These are phyloP conservation scores for Sinapis alba DNA, from an alignment of 441 rosid genomes.

Conservation along the genomic window DNA sequence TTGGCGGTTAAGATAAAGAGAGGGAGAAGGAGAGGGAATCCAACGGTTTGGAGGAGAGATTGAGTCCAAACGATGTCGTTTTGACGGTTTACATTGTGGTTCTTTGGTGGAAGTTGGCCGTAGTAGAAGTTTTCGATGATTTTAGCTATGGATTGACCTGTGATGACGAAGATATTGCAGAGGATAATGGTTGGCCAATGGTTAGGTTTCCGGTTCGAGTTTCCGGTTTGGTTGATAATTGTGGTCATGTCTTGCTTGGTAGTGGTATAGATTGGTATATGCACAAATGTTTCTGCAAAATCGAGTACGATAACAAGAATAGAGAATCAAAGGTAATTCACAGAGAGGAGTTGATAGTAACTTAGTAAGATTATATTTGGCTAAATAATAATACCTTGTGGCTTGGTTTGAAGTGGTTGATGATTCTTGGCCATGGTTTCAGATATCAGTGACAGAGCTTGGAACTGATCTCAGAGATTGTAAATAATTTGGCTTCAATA, in stretches of 20 bases:
- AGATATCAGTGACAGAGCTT: not conserved
- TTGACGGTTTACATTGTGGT: no score
- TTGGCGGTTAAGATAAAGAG: slow-evolving; percentile 22
- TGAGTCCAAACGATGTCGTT: slow-evolving; percentile 40
- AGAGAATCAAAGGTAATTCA: not conserved
- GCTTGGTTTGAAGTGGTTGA: slow-evolving; percentile 4
- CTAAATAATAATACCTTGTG: not conserved
- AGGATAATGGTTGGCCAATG: slow-evolving; percentile 37
- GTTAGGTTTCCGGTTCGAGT: slow-evolving; percentile 27
- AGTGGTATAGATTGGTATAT: slow-evolving; percentile 30
- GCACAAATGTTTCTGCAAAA: slow-evolving; percentile 20
- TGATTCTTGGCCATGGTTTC: slow-evolving; percentile 21
- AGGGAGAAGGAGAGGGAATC: slow-evolving; percentile 42
- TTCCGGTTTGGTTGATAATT: slow-evolving; percentile 20
- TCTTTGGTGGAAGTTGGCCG: no score
- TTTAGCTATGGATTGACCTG: slow-evolving; percentile 34
- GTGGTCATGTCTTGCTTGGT: slow-evolving; percentile 27
- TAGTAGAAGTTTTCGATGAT: slow-evolving; percentile 35
- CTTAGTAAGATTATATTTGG: not conserved
- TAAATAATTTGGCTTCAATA: not conserved
- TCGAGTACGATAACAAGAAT: not conserved
- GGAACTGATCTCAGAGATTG: not conserved
- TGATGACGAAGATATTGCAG: slow-evolving; percentile 23
- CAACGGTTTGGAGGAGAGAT: slow-evolving; percentile 42
- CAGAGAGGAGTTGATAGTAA: not conserved